Conservation (phyloP, 2,329 filamentous ascomycete genomes). For the Claviceps sp. region DNA sequence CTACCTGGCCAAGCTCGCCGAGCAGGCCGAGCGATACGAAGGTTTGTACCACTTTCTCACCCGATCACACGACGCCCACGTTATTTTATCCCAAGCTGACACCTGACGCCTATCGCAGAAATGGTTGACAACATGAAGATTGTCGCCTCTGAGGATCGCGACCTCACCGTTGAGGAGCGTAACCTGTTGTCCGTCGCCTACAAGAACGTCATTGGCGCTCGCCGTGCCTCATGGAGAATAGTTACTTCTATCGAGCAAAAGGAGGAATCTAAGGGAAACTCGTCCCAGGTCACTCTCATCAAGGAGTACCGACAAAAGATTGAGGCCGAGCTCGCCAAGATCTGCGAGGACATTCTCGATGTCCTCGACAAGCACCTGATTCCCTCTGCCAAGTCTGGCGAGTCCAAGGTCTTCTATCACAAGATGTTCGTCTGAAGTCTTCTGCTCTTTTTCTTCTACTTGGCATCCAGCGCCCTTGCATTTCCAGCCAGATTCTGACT, state of each 20-base stretch:
- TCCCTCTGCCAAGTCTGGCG: conserved; percentile 82
- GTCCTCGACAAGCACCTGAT: conserved; percentile 92
- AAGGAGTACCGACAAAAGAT: conserved; percentile 99
- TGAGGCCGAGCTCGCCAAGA: conserved; percentile 89
- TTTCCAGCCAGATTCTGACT: neutral
- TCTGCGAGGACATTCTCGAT: conserved; percentile 94
- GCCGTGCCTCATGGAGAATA: conserved; percentile 96
- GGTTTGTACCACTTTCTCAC: conserved; percentile 44
- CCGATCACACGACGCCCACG: neutral
- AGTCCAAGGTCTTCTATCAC: conserved; percentile 99
- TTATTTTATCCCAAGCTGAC: conserved; percentile 12
- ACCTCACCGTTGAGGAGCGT: conserved; percentile 85
- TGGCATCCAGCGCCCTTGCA: neutral
- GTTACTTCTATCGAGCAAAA: conserved; percentile 98
- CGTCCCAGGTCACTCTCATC: conserved; percentile 78
- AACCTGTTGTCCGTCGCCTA: conserved; percentile 96
- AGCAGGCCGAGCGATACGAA: conserved; percentile 99
- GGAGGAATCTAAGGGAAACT: conserved; percentile 98
- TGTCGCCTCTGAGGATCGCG: conserved; percentile 75
- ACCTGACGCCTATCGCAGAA: conserved; percentile 40
- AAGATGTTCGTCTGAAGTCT: conserved; percentile 57
- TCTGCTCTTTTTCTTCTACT: too few species aligned
- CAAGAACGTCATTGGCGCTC: conserved; percentile 97
- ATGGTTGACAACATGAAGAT: conserved; percentile 99
- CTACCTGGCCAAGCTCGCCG: conserved; percentile 98